Conservation (phyloP, 169 alveolate genomes). For the Plasmodium vinckei region DNA sequence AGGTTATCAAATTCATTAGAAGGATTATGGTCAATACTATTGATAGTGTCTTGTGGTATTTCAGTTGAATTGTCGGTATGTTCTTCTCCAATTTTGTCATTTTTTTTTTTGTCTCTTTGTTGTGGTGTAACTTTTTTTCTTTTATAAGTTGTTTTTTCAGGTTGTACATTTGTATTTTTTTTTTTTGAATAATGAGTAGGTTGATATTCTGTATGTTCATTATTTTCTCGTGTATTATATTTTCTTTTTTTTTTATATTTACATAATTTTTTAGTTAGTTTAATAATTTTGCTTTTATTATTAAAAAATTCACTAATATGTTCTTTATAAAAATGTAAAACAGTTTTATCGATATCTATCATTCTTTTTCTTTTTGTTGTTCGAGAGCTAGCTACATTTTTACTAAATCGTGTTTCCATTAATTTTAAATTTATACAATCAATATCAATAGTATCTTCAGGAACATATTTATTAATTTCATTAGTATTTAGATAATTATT, state of each 20-base stretch:
- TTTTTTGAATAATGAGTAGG: too few species aligned
- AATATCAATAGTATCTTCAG: slow-evolving; percentile 70
- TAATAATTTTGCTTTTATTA: slow-evolving; percentile 70
- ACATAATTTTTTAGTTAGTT: slow-evolving; percentile 60
- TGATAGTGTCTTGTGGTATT: too few species aligned
- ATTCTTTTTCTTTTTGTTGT: slow-evolving; percentile 77
- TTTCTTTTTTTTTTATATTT: slow-evolving; percentile 71
- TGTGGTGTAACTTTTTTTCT: background rate
- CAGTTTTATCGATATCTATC: slow-evolving; percentile 76
- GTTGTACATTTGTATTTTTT: background rate
- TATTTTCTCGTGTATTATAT: slow-evolving; percentile 31
- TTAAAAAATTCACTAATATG: slow-evolving; percentile 73
- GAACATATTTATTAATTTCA: slow-evolving; percentile 60
- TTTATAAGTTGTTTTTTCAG: slow-evolving; percentile 1
- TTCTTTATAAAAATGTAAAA: slow-evolving; percentile 71
- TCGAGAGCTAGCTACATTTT: slow-evolving; percentile 75
- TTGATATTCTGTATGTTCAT: background rate
- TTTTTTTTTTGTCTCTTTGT: slow-evolving; percentile 12
- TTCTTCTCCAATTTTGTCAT: slow-evolving; percentile 9
- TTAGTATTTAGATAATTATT: slow-evolving; percentile 40
- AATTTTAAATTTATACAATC: slow-evolving; percentile 63
- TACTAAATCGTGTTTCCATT: slow-evolving; percentile 74
- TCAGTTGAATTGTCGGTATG: too few species aligned
- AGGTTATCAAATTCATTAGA: too few species aligned
- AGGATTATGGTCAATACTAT: too few species aligned